Conservation (phyloP, 768 basidiomycete genomes). For the Lentinula raphanica region DNA sequence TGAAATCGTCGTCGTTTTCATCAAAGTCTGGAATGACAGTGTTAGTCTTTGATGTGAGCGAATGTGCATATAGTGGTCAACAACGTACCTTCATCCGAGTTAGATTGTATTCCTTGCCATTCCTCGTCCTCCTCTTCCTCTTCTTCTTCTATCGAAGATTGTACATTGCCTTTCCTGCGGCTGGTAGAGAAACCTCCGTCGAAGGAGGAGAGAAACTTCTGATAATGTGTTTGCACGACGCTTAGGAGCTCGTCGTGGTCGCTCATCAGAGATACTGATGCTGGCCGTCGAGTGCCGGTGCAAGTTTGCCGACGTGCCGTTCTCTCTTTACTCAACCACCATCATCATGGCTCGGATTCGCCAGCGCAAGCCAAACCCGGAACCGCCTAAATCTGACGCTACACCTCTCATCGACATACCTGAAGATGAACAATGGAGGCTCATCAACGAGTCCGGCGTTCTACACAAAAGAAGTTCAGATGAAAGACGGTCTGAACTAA, state of each 20-base stretch:
- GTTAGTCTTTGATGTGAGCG: background rate
- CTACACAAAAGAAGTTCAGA: conserved; percentile 31
- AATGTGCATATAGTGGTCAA: background rate
- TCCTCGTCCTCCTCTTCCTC: conserved; percentile 33
- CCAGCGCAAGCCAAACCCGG: background rate
- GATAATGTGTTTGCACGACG: conserved; percentile 41
- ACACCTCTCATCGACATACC: conserved; percentile 44
- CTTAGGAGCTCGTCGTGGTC: conserved; percentile 32
- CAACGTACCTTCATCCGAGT: conserved; percentile 11
- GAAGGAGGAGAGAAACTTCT: conserved; percentile 42
- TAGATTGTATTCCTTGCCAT: conserved; percentile 35
- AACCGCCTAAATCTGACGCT: background rate
- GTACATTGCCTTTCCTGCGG: too few relatives aligned
- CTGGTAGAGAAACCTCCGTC: conserved; percentile 15
- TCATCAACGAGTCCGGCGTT: conserved; percentile 63
- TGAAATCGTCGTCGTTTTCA: conserved; percentile 42
- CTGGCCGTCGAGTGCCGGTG: background rate
- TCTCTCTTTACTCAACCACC: background rate
- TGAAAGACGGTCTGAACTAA: too few relatives aligned
- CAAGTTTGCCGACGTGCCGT: background rate
- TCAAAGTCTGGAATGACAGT: conserved; percentile 26
- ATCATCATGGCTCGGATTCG: background rate
- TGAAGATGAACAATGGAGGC: conserved; percentile 74
- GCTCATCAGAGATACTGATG: conserved; percentile 17
- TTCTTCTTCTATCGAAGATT: conserved; percentile 14